Percentiles rank a stretch among this genome's conserved stretches.
phyloP scores from a whole-genome alignment of 331 rosid species.

The Telfairia occidentalis region DNA sequence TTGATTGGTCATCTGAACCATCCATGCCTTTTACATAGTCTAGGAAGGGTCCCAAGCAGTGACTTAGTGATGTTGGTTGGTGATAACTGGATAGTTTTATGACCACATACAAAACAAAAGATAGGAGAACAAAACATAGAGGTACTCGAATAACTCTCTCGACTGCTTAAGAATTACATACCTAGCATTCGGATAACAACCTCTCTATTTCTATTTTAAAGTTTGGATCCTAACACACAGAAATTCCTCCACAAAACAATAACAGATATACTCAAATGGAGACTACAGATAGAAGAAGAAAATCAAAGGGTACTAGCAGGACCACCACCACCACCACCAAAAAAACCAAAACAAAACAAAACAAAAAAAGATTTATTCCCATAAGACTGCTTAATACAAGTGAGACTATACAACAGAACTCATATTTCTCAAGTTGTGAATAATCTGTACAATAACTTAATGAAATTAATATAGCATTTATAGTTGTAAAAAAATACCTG shows the following conservation, averaged over 20 bases:
- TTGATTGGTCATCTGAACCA: no score
- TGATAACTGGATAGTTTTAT: background rate
- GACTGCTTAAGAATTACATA: background rate
- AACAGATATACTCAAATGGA: background rate
- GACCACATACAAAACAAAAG: no score
- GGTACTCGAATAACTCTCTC: background rate
- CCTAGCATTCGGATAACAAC: background rate
- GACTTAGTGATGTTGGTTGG: no score
- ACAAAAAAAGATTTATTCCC: background rate
- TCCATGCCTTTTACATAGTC: no score
- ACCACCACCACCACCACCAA: no score
- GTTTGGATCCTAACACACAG: background rate
- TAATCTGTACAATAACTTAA: background rate
- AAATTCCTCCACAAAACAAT: background rate
- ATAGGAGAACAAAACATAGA: background rate
- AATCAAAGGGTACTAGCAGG: background rate
- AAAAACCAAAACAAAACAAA: no score
- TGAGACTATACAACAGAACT: background rate
- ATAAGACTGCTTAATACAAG: background rate
- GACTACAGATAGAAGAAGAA: background rate
- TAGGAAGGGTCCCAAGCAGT: no score
- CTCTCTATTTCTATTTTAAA: background rate
- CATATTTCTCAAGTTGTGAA: background rate
- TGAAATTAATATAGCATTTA: background rate
- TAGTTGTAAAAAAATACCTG: constrained; percentile 41